Evolutionary conservation across 768 basidiomycete genomes (phyloP).

Genomic region (Lactifluus piperatus): DNA sequence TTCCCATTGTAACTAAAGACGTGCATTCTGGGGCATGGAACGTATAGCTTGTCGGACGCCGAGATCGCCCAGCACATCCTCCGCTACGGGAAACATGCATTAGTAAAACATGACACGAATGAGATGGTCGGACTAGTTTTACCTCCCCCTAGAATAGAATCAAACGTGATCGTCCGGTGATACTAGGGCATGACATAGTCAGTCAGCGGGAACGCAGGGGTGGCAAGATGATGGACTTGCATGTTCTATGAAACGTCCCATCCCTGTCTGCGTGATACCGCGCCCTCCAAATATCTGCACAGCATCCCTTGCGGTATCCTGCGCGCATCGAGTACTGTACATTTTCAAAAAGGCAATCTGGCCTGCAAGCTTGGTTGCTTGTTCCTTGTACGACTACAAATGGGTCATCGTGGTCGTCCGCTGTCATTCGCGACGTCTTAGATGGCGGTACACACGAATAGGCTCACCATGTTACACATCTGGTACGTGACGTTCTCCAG

Average conservation of each 20-base stretch:
- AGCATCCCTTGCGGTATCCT: slow-evolving; percentile 73
- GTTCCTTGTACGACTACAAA: slow-evolving; percentile 58
- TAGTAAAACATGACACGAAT: background rate
- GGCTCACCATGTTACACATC: slow-evolving; percentile 73
- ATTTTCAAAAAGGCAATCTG: slow-evolving; percentile 79
- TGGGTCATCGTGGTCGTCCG: slow-evolving; percentile 19
- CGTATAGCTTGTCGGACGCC: slow-evolving; percentile 77
- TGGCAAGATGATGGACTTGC: slow-evolving; percentile 30
- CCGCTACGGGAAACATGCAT: slow-evolving; percentile 35
- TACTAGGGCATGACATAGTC: slow-evolving; percentile 33
- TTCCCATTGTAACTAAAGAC: slow-evolving; percentile 34
- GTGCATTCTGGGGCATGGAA: slow-evolving; percentile 59
- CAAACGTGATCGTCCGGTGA: slow-evolving; percentile 58
- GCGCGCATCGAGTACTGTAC: slow-evolving; percentile 63
- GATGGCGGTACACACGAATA: background rate
- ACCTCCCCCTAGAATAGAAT: slow-evolving; percentile 64
- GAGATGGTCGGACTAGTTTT: slow-evolving; percentile 8
- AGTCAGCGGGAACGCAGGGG: background rate
- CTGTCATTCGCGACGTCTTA: background rate
- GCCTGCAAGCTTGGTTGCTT: slow-evolving; percentile 65
- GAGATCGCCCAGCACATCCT: slow-evolving; percentile 68
- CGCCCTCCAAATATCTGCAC: slow-evolving; percentile 84
- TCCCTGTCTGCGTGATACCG: slow-evolving; percentile 78
- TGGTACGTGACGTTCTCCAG: slow-evolving; percentile 82
- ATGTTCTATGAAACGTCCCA: slow-evolving; percentile 72